Base-by-base conservation (phyloP, 2,329 filamentous ascomycete species). In the Coleophoma eucalyptorum region DNA sequence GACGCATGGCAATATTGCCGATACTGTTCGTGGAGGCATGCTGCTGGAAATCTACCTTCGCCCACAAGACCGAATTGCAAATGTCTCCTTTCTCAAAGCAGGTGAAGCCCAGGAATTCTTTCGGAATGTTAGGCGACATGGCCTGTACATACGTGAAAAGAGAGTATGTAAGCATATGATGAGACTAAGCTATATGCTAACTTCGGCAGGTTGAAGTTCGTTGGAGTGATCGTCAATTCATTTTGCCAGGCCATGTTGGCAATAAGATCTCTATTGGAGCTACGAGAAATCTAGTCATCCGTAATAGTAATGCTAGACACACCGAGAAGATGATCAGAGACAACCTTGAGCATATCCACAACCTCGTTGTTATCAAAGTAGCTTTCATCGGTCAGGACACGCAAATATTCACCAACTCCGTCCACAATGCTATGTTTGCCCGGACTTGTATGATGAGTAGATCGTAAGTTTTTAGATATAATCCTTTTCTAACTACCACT, bases 321-420 rank as follows among this genome's bases (percentile, higher is more conserved):
- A 90, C 83, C 0, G 84, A 84, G 57, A 70, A 79, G 7, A 69
- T 70, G 15, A 82, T 95, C 55, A 82, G 86, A 11, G 77, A 84
- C 4, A 87, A 95, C 59, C 75, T 94, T 35, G 86, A 91, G 20
- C 90, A 95, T 64, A 93, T 95, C 53, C 84, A 93, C 71, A 89
- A 89, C 55, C 75, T 95, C 1, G 73, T 86, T 19, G 79, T 95
- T 11, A 75, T 94, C 60, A 79, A 79, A 41, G 70, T 94, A 42
- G 68, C 70, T 7, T 86, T 88, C 65, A 67, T 69, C 3, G 72
- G 75, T 16, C 75, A 75, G 4, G 80, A 83, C 65, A 86, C 80
- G 52, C 81, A 81, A 65, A 82, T 95, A 56, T 84, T 80, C 50
- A 89, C 86, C 7, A 95, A 92, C 66, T 90, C 89, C 0, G 78